phyloP scores from a whole-genome alignment of 805 yeast species.

The Komagataella kurtzmanii region DNA sequence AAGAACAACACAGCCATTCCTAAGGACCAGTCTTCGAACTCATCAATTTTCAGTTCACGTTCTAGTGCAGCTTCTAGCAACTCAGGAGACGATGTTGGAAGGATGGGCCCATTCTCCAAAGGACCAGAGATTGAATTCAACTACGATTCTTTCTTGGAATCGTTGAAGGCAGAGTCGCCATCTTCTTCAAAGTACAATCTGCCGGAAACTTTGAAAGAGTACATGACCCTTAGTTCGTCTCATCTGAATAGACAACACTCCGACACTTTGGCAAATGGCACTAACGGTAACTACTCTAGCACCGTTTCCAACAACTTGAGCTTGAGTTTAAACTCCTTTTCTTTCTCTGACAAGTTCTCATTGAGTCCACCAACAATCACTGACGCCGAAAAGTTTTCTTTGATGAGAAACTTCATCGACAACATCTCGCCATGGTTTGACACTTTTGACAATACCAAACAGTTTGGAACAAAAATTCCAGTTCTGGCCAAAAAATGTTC shows the following conservation, averaged over 20 bases:
- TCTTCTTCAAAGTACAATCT: conserved; percentile 13
- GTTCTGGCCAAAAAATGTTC: conserved; percentile 23
- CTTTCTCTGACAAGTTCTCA: conserved; percentile 12
- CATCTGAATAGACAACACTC: neutral
- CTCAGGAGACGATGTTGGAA: neutral
- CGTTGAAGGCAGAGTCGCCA: neutral
- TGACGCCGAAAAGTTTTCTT: conserved; percentile 18
- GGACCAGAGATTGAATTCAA: neutral
- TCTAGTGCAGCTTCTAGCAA: neutral
- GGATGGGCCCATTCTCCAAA: neutral
- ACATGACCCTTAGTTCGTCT: conserved; percentile 19
- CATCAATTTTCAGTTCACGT: neutral
- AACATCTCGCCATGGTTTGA: conserved; percentile 24
- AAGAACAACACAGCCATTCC: neutral
- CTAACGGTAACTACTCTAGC: conserved; percentile 6
- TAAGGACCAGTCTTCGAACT: neutral
- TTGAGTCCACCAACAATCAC: conserved; percentile 10
- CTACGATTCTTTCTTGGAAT: conserved; percentile 1
- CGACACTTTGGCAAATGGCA: conserved; percentile 4
- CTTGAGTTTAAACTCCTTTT: neutral
- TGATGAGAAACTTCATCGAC: conserved; percentile 21
- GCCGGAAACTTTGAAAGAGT: conserved; percentile 22
- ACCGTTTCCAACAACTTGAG: conserved; percentile 10
- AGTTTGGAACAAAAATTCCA: conserved; percentile 19
- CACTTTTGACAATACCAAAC: conserved; percentile 18